Percentiles rank a stretch among this genome's conserved stretches.
These are phyloP conservation scores for Suillus weaverae DNA, from an alignment of 768 basidiomycete genomes.

Conservation along the genomic window DNA sequence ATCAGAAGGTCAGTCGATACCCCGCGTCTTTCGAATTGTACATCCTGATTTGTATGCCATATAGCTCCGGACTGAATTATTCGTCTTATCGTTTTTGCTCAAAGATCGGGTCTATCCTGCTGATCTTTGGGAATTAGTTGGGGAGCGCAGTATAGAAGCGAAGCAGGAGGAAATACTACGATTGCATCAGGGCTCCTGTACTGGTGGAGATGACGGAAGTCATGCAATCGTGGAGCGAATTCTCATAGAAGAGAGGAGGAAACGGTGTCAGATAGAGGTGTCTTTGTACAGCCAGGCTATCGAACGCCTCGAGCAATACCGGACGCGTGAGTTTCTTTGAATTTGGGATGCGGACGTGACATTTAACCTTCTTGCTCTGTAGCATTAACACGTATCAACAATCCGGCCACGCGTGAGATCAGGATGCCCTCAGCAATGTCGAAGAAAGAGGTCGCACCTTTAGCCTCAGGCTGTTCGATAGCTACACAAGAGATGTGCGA, in stretches of 20 bases:
- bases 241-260: constrained; percentile 1
- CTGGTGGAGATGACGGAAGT: background rate
- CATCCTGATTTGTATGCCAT: background rate
- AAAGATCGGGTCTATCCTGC: background rate
- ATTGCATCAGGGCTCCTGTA: background rate
- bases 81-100: background rate
- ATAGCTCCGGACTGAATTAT: background rate
- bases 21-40: background rate
- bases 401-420: background rate
- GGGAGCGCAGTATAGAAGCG: background rate
- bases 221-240: constrained; percentile 2
- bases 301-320: background rate
- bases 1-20: background rate
- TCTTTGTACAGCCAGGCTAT: constrained; percentile 1
- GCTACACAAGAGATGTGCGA: background rate
- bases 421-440: background rate
- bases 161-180: background rate
- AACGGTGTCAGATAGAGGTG: constrained; percentile 1
- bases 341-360: background rate
- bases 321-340: background rate
- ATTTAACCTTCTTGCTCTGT: background rate
- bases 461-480: background rate
- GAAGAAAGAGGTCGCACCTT: background rate
- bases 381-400: background rate
- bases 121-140: background rate